Conservation (phyloP, 768 basidiomycete species). For the Boletus bicolor region DNA sequence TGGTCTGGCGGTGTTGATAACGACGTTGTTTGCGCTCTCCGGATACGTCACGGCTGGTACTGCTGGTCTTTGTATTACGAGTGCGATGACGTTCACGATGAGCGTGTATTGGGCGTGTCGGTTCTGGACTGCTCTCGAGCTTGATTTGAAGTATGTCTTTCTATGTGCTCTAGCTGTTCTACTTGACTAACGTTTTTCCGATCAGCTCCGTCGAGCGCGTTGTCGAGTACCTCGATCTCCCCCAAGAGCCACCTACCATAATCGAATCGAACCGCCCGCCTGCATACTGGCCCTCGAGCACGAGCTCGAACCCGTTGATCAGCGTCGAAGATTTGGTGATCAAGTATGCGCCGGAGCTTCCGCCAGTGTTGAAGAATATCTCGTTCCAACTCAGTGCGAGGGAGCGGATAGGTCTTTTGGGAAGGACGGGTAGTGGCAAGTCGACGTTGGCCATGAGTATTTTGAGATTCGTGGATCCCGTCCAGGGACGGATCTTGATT, state of each 20-base stretch:
- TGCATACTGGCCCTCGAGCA: conserved; percentile 88
- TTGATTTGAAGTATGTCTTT: conserved; percentile 66
- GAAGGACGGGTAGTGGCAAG: conserved; percentile 81
- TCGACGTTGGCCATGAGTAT: conserved; percentile 85
- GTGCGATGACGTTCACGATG: conserved; percentile 59
- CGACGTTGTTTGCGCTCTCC: conserved; percentile 72
- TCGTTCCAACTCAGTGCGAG: conserved; percentile 69
- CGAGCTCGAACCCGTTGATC: conserved; percentile 55
- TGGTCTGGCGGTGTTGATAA: conserved; percentile 67
- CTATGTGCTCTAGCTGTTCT: not conserved
- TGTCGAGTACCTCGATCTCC: conserved; percentile 86
- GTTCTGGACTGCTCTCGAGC: conserved; percentile 56
- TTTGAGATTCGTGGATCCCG: conserved; percentile 80
- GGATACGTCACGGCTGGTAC: conserved; percentile 56
- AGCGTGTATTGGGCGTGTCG: conserved; percentile 51
- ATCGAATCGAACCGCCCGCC: conserved; percentile 76
- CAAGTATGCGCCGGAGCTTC: conserved; percentile 83
- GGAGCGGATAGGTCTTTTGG: conserved; percentile 77
- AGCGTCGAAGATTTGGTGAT: conserved; percentile 72
- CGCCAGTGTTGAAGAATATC: conserved; percentile 70
- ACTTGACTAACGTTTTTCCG: conserved; percentile 4
- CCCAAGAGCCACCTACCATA: conserved; percentile 78
- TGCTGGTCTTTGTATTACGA: conserved; percentile 74
- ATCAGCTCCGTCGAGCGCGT: conserved; percentile 84
- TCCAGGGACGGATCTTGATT: conserved; percentile 69